phyloP scores from a whole-genome alignment of 2,329 filamentous ascomycete genomes.

The Intubia oerlemansii region DNA sequence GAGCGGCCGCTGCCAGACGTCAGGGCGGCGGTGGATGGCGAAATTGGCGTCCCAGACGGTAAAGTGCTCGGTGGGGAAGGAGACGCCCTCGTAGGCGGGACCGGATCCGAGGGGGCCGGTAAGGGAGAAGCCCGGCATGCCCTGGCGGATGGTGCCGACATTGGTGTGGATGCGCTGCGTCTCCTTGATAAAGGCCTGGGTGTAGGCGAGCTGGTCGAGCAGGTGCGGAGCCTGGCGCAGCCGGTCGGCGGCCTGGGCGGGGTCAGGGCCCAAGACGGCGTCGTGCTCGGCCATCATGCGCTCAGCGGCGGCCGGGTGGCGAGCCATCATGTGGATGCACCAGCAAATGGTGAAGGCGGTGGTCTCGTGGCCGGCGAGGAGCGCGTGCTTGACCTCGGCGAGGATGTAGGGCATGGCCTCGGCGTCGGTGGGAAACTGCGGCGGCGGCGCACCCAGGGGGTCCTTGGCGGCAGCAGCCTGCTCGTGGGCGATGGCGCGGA shows the following conservation, averaged over 20 bases:
- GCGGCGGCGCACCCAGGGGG: too few relatives aligned
- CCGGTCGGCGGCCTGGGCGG: constrained; percentile 12
- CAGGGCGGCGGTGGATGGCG: constrained; percentile 17
- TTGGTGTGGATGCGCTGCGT: constrained; percentile 30
- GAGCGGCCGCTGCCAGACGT: constrained; percentile 20
- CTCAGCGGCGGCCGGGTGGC: constrained; percentile 12
- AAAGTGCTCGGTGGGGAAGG: constrained; percentile 22
- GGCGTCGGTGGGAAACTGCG: too few relatives aligned
- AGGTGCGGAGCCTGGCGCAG: constrained; percentile 20
- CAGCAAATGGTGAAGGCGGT: constrained; percentile 14
- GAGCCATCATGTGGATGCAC: constrained; percentile 12
- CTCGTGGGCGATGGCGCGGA: constrained; percentile 10
- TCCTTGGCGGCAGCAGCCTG: neutral
- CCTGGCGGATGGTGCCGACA: constrained; percentile 21
- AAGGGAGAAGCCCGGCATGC: constrained; percentile 16
- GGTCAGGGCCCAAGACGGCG: constrained; percentile 19
- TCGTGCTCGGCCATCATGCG: constrained; percentile 23
- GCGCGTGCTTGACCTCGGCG: constrained; percentile 12
- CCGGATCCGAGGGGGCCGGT: constrained; percentile 13
- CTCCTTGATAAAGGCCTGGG: constrained; percentile 32
- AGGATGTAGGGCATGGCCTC: constrained; percentile 10
- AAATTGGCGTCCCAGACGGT: constrained; percentile 19
- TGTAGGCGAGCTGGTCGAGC: constrained; percentile 30
- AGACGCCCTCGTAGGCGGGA: constrained; percentile 13
- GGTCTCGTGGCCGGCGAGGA: constrained; percentile 20